Evolutionary conservation across 495 filamentous ascomycete genomes (phyloP), one percentile per base, ranked within the genome.

Genomic region (Entonaema liquescens): DNA sequence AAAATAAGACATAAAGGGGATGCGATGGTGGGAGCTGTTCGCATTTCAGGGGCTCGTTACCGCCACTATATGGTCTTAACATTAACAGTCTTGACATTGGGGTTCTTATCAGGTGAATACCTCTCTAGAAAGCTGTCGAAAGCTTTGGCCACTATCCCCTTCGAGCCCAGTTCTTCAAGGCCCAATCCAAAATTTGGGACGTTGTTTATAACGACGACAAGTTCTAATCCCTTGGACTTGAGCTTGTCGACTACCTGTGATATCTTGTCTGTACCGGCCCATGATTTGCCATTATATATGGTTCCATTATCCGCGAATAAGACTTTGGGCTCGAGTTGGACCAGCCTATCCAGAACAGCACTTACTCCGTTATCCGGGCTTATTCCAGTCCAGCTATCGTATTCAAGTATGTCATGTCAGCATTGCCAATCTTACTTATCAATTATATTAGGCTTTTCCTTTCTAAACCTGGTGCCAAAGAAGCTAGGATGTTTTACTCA

Each of bases 1-100:
- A 93, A 74, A 94, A 97, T 21, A 97, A 81, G 31, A 97, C 92
- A 69, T 97, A 97, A 5, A 97, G 88, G 0, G 94, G 94, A 77
- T 97, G 91, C 50, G 94, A 90, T 11, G 95, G 88, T 8, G 85
- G 83, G 15, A 99, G 84, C 75, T 92, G 91, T 63, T 84, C 83
- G 78, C 97, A 98, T 64, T 81, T 79, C 13, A 92, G 80, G 38
- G 81, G 80, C 29, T 81, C 76, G 28, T 86, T 74, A 19, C 68
- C 68, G 9, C 77, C 74, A 19, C 81, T 82, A 57, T 17, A 55
- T 21, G 13, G 3, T 33, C 42, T 79, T 52, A 76, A 49, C 28
- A n/a, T 33, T 6, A 31, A 55, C 9, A 15, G 31, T 21, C 38
- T 49, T 21, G 9, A 7, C 21, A 38, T 2, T 12, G 59, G 19